Evolutionary conservation across 2,329 filamentous ascomycete species (phyloP).

Genomic region (Epichloe amarillans): DNA sequence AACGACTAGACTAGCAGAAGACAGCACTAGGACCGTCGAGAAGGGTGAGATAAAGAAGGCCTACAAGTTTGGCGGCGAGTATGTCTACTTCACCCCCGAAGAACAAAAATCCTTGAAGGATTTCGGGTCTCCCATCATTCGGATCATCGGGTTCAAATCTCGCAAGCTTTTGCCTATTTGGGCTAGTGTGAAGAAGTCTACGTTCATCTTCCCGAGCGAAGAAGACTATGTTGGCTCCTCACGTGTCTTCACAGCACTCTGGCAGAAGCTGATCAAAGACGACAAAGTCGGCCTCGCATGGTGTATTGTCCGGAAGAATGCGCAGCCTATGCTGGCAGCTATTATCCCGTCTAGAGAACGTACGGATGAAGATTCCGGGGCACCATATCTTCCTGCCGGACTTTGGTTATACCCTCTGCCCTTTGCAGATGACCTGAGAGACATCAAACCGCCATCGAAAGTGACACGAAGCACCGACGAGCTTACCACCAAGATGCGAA

Average conservation of each 20-base stretch:
- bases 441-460: conserved; percentile 49
- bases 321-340: conserved; percentile 65
- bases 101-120: conserved; percentile 66
- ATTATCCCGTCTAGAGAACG: conserved; percentile 63
- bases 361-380: conserved; percentile 48
- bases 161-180: conserved; percentile 61
- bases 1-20: conserved; percentile 64
- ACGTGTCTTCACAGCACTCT: conserved; percentile 80
- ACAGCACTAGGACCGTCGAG: conserved; percentile 63
- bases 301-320: conserved; percentile 74
- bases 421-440: conserved; percentile 76
- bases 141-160: conserved; percentile 90
- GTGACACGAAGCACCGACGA: conserved; percentile 47
- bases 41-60: conserved; percentile 78
- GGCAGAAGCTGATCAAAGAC: conserved; percentile 69
- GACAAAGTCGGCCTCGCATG: conserved; percentile 78
- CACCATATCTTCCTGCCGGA: conserved; percentile 64
- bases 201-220: conserved; percentile 90
- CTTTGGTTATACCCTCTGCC: conserved; percentile 83
- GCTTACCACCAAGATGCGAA: conserved; percentile 70
- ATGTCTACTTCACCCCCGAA: conserved; percentile 69
- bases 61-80: conserved; percentile 90
- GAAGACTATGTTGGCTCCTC: conserved; percentile 82
- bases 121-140: conserved; percentile 71
- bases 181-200: conserved; percentile 75